A percentile compares a stretch with the other conserved stretches of the same genome.
These are phyloP conservation scores for Pontederia crassipes DNA, from an alignment of 176 grass and related monocot genomes.

Conservation along the genomic window DNA sequence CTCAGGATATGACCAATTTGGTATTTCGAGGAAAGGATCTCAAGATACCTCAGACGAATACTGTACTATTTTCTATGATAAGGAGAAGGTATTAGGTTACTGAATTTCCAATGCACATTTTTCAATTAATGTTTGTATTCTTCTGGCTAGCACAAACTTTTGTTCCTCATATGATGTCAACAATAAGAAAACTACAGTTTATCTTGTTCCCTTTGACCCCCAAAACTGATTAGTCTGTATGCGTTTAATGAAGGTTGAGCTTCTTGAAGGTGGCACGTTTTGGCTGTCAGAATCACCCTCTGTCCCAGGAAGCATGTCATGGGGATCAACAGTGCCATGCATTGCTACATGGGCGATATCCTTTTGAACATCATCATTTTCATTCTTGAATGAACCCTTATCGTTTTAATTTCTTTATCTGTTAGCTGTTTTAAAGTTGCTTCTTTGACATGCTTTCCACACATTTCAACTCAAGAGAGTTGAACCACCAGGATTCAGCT, in stretches of 20 bases:
- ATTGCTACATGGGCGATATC: slow-evolving; percentile 99
- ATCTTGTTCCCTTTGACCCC: neutral
- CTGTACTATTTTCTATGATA: slow-evolving; percentile 97
- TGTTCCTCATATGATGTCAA: neutral
- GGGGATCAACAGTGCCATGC: slow-evolving; percentile 72
- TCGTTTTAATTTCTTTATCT: neutral
- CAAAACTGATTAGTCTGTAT: slow-evolving; percentile 15
- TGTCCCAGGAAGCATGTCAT: slow-evolving; percentile 91
- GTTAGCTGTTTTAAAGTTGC: slow-evolving; percentile 15
- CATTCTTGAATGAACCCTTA: neutral
- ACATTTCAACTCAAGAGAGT: slow-evolving; percentile 96
- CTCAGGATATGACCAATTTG: slow-evolving; percentile 96
- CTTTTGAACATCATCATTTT: slow-evolving; percentile 26
- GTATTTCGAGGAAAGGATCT: slow-evolving; percentile 97
- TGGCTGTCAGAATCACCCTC: slow-evolving; percentile 97
- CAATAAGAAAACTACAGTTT: neutral
- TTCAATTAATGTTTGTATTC: neutral
- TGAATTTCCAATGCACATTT: neutral
- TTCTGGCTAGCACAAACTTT: neutral
- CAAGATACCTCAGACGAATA: slow-evolving; percentile 83
- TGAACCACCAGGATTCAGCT: slow-evolving; percentile 93
- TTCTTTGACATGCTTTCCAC: slow-evolving; percentile 86
- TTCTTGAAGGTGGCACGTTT: slow-evolving; percentile 97
- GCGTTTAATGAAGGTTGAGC: slow-evolving; percentile 71
- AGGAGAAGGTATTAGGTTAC: slow-evolving; percentile 61